These are phyloP conservation scores for Diaporthe batatas DNA, from an alignment of 2,329 filamentous ascomycete species.

Conservation along the genomic window DNA sequence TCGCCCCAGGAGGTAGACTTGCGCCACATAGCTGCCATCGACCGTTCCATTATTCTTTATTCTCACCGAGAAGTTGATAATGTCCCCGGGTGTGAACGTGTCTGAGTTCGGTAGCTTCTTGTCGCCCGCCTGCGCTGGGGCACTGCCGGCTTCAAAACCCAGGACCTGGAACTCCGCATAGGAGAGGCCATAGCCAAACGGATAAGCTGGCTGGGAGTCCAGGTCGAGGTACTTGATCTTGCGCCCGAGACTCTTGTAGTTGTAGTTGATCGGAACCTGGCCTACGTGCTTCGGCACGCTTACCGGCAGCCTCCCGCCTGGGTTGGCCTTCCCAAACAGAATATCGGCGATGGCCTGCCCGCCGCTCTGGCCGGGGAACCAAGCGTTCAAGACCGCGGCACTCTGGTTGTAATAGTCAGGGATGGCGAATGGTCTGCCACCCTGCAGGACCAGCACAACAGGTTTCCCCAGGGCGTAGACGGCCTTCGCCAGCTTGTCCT, in stretches of 20 bases:
- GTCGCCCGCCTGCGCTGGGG: neutral
- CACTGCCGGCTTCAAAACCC: slow-evolving; percentile 45
- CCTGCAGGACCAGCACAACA: slow-evolving; percentile 57
- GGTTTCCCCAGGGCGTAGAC: slow-evolving; percentile 56
- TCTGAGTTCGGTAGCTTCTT: too few species aligned
- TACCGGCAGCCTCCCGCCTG: slow-evolving; percentile 52
- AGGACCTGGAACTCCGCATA: slow-evolving; percentile 51
- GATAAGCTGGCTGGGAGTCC: slow-evolving; percentile 49
- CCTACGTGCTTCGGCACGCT: slow-evolving; percentile 52
- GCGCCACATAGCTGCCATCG: slow-evolving; percentile 55
- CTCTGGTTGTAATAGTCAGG: slow-evolving; percentile 54
- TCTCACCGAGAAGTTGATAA: slow-evolving; percentile 52
- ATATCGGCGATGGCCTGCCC: slow-evolving; percentile 53
- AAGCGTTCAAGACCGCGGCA: slow-evolving; percentile 55
- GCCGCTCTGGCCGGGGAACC: slow-evolving; percentile 53
- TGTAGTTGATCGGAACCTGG: slow-evolving; percentile 54
- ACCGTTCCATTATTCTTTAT: slow-evolving; percentile 52
- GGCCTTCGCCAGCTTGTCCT: slow-evolving; percentile 53
- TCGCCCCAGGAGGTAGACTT: slow-evolving; percentile 57
- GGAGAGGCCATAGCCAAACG: slow-evolving; percentile 54
- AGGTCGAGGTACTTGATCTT: slow-evolving; percentile 50
- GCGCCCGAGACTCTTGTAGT: slow-evolving; percentile 50
- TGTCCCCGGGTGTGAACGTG: slow-evolving; percentile 44
- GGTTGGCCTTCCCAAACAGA: slow-evolving; percentile 51
- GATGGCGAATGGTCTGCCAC: slow-evolving; percentile 57